Percentiles rank a stretch among this genome's conserved stretches.
Conservation (phyloP, 306 rosid genomes). For the Fagus crenata region DNA sequence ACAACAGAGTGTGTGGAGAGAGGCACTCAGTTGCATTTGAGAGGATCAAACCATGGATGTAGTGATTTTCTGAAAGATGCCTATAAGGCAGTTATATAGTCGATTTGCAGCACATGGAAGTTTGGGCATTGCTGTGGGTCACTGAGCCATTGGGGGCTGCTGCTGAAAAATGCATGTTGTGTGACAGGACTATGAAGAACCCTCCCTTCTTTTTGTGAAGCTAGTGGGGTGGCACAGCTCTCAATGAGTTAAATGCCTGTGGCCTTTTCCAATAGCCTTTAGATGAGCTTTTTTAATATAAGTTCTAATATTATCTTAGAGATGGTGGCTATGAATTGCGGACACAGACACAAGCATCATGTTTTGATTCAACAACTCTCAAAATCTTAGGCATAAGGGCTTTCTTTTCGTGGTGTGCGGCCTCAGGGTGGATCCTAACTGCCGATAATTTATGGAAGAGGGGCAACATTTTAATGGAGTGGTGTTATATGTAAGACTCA, state of each 20-base stretch:
- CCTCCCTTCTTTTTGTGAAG: background rate
- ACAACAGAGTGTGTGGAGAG: background rate
- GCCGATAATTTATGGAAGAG: too few relatives aligned
- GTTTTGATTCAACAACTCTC: background rate
- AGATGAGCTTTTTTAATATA: background rate
- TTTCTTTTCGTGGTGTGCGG: too few relatives aligned
- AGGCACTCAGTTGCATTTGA: background rate
- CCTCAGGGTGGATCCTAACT: too few relatives aligned
- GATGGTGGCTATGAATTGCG: background rate
- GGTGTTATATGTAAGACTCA: too few relatives aligned
- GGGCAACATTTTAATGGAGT: too few relatives aligned
- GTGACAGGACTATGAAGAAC: background rate
- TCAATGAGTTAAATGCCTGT: background rate
- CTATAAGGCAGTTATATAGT: background rate
- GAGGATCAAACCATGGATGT: background rate
- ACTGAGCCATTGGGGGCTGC: background rate
- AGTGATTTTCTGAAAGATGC: background rate
- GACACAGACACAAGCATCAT: background rate
- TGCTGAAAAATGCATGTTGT: background rate
- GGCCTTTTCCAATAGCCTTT: constrained; percentile 3
- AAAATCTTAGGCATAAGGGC: background rate
- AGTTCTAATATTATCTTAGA: background rate
- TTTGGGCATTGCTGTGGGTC: background rate
- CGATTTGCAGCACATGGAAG: background rate
- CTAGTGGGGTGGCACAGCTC: background rate